Evolutionary conservation across 345 rosid genomes (phyloP).

Genomic region (Turritis glabra): DNA sequence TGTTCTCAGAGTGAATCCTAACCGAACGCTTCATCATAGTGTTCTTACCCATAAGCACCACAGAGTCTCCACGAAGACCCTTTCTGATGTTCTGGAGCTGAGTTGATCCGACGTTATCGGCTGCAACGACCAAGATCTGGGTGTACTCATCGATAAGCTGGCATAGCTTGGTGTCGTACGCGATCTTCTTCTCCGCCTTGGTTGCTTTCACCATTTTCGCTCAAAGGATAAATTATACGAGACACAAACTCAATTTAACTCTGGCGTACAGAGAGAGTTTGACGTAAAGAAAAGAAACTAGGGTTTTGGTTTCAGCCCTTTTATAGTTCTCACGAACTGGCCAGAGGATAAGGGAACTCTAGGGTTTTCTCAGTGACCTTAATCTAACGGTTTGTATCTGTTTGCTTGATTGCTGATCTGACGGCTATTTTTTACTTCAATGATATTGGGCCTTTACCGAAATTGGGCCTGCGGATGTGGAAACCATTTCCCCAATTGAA

Average conservation of each 20-base stretch:
- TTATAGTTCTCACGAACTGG: conserved; percentile 5
- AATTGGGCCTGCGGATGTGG: neutral
- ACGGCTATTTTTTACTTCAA: conserved; percentile 18
- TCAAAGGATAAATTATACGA: neutral
- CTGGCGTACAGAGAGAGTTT: conserved; percentile 1
- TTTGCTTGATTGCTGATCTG: conserved; percentile 5
- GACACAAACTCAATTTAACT: neutral
- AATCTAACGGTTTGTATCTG: conserved; percentile 29
- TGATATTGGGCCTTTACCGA: neutral
- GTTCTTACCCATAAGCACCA: conserved; percentile 75
- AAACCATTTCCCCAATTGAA: neutral
- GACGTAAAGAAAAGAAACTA: conserved; percentile 6
- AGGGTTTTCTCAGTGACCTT: conserved; percentile 24
- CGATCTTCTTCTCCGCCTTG: conserved; percentile 53
- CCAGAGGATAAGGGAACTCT: conserved; percentile 8
- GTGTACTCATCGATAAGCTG: conserved; percentile 70
- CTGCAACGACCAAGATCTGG: conserved; percentile 61
- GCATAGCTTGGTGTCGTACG: conserved; percentile 69
- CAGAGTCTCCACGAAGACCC: conserved; percentile 68
- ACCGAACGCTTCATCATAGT: conserved; percentile 84
- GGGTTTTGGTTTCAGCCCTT: conserved; percentile 29
- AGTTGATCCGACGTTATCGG: conserved; percentile 77
- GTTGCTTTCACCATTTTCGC: conserved; percentile 40
- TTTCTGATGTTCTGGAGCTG: conserved; percentile 68
- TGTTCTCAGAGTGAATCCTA: conserved; percentile 60